Base-by-base conservation (phyloP, 495 filamentous ascomycete genomes). In the Physcia stellaris region DNA sequence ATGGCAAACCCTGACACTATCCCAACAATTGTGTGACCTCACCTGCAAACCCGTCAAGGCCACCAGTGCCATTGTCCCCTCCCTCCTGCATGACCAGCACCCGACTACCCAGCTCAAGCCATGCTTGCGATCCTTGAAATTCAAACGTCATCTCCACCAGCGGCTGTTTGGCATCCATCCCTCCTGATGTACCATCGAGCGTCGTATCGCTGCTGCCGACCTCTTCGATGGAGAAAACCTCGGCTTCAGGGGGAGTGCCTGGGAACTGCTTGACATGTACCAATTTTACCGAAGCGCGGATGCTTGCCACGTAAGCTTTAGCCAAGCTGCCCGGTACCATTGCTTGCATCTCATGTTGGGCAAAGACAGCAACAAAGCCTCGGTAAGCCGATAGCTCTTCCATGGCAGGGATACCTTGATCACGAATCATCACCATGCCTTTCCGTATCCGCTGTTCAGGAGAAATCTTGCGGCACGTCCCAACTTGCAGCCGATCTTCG, bases 241-340 rank as follows among this genome's bases (percentile, higher is more conserved):
- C 77, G 11, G 69, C 70, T 7, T 61, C 53, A 6, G 53, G 56
- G n/a, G 50, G 32, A n/a, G 47, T 37, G 6, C 60, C 55, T 10
- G 54, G 55, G 6, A 62, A 56, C 4, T 63, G 48, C 6, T 53
- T 60, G 46, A 75, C 68, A 23, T 70, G 63, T 4, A 75, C 51
- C 3, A 94, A 72, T 39, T 79, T 73, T 9, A 85, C 86, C 0
- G 78, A 68, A 2, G 85, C 75, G 12, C 90, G 72, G n/a, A 95
- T 76, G 51, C 83, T 94, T 11, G 80, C 84, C 24, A 85, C 76
- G 46, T 94, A 94, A 1, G 81, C 71, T 12, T 86, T 82, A 1
- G 90, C 81, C 17, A 80, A 62, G 10, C 63, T 70, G 10, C 75
- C 75, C 0, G 77, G 58, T 1, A 67, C 59, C 10, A 77, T 47